Conservation (phyloP, 2,329 filamentous ascomycete species). For the Pezicula neosporulosa region DNA sequence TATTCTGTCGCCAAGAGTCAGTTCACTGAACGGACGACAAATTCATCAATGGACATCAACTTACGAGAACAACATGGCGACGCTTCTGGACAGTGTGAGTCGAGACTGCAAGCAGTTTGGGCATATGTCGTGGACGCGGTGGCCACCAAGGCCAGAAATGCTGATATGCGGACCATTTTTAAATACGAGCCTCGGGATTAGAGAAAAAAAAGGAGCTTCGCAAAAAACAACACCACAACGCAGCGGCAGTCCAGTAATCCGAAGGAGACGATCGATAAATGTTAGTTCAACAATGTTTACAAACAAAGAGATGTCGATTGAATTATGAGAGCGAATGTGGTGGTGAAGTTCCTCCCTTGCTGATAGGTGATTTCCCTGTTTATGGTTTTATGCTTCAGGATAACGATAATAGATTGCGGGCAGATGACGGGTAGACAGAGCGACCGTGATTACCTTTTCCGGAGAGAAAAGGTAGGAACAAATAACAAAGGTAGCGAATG, state of each 20-base stretch:
- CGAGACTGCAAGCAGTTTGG: constrained; percentile 38
- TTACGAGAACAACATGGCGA: constrained; percentile 79
- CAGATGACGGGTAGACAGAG: too few species aligned
- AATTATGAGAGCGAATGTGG: too few species aligned
- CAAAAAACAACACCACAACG: too few species aligned
- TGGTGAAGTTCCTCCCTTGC: too few species aligned
- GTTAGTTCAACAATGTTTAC: too few species aligned
- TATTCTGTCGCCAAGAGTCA: constrained; percentile 59
- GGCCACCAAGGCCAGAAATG: constrained; percentile 18
- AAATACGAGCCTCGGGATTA: constrained; percentile 5
- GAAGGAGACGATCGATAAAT: background rate
- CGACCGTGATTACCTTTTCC: too few species aligned
- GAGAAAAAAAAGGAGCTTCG: background rate
- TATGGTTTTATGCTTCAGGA: too few species aligned
- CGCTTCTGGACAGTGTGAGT: constrained; percentile 64
- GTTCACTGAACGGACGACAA: constrained; percentile 5
- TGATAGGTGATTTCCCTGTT: too few species aligned
- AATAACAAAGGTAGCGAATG: too few species aligned
- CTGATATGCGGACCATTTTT: constrained; percentile 27
- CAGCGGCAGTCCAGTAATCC: background rate
- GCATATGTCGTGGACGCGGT: constrained; percentile 19
- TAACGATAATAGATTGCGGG: too few species aligned
- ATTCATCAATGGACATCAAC: constrained; percentile 24
- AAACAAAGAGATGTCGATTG: too few species aligned
- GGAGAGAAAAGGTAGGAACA: too few species aligned